Evolutionary conservation across 257 asterid genomes (phyloP).

Genomic region (Lycium ferocissimum): DNA sequence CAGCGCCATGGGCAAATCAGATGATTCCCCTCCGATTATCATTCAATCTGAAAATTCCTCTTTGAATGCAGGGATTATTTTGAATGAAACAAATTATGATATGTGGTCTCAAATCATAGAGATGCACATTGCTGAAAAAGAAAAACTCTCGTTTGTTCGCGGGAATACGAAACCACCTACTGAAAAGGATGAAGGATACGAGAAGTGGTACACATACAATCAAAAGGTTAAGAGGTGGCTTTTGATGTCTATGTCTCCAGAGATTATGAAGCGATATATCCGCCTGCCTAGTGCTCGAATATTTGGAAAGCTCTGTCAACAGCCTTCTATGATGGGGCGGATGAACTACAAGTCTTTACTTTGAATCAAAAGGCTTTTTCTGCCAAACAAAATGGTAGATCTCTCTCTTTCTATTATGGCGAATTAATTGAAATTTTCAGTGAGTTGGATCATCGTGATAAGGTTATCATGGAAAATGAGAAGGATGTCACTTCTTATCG

Average conservation of each 20-base stretch:
- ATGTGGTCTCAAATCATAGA: background rate
- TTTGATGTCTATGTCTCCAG: too few species aligned
- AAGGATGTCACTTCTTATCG: too few species aligned
- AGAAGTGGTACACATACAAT: too few species aligned
- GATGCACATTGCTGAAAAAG: too few species aligned
- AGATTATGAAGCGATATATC: background rate
- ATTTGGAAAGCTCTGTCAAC: conserved; percentile 14
- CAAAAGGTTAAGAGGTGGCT: too few species aligned
- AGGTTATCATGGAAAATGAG: too few species aligned
- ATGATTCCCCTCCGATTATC: background rate
- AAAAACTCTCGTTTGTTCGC: too few species aligned
- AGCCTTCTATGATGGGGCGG: conserved; percentile 26
- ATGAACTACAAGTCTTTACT: background rate
- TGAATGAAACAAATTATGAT: background rate
- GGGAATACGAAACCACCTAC: too few species aligned
- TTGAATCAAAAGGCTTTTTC: background rate
- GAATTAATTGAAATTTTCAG: conserved; percentile 27
- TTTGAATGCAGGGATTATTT: background rate
- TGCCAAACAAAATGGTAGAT: background rate
- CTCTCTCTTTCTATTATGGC: background rate
- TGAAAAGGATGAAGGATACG: too few species aligned
- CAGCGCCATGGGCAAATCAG: too few species aligned
- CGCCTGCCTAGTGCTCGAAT: background rate
- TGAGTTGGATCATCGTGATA: too few species aligned
- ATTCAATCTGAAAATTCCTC: background rate